These are phyloP conservation scores for Ilyonectria destructans DNA, from an alignment of 2,329 filamentous ascomycete species.

Conservation along the genomic window DNA sequence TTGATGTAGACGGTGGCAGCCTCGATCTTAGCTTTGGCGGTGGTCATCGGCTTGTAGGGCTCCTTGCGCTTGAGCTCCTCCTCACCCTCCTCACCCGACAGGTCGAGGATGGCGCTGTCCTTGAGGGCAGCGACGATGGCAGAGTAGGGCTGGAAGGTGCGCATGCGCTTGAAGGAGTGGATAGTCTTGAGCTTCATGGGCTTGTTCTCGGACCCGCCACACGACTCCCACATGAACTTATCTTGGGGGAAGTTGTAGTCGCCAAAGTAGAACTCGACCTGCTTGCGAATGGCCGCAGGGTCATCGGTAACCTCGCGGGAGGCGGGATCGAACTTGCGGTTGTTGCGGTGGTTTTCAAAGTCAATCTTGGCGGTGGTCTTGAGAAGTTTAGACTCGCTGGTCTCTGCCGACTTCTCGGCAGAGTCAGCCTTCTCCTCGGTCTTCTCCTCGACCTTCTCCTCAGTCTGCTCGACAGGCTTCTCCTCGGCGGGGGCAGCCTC, in stretches of 20 bases:
- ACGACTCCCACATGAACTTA: slow-evolving; percentile 86
- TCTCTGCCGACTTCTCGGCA: slow-evolving; percentile 43
- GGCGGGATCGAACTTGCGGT: slow-evolving; percentile 81
- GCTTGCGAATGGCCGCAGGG: slow-evolving; percentile 85
- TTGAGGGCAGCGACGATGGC: slow-evolving; percentile 88
- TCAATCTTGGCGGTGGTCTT: slow-evolving; percentile 63
- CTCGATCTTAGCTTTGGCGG: slow-evolving; percentile 77
- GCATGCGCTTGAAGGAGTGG: slow-evolving; percentile 95
- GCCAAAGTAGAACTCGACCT: slow-evolving; percentile 97
- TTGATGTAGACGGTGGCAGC: slow-evolving; percentile 90
- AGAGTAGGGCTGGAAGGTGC: slow-evolving; percentile 89
- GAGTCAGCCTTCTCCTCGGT: slow-evolving; percentile 45
- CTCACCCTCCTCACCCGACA: slow-evolving; percentile 81
- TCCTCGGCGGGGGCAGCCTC: slow-evolving; percentile 48
- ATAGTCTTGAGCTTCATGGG: slow-evolving; percentile 85
- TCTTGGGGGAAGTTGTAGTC: slow-evolving; percentile 92
- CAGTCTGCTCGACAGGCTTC: slow-evolving; percentile 49
- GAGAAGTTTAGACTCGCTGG: slow-evolving; percentile 55
- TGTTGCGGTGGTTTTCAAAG: slow-evolving; percentile 63
- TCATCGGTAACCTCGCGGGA: slow-evolving; percentile 81
- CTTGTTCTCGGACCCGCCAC: slow-evolving; percentile 86
- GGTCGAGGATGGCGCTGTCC: slow-evolving; percentile 80
- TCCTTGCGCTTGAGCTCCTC: slow-evolving; percentile 85
- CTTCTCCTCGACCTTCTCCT: slow-evolving; percentile 49
- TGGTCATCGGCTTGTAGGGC: slow-evolving; percentile 73